Evolutionary conservation across 163 green algal species (phyloP), one percentile per base, ranked within the genome.

Genomic region (Scenedesmus sp.): DNA sequence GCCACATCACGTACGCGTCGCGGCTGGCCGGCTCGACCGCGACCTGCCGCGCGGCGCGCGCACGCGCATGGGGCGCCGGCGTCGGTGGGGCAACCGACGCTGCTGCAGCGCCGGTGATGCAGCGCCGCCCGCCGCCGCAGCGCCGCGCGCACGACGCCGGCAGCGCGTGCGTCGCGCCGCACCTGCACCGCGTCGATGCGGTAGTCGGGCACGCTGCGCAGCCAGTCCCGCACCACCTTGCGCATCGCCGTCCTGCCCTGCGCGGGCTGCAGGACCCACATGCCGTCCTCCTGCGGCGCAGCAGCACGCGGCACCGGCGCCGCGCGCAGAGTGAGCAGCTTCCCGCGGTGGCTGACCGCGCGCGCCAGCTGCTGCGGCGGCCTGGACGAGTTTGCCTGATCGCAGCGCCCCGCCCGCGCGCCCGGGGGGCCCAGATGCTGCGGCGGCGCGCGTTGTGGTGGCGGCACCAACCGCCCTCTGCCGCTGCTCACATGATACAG

Each of bases 131-230:
- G n/a, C n/a, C n/a, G n/a, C n/a, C n/a, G n/a, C n/a, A n/a, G n/a
- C n/a, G n/a, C n/a, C n/a, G n/a, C n/a, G n/a, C n/a, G n/a, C n/a
- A n/a, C n/a, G n/a, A n/a, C n/a, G n/a, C n/a, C n/a, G n/a, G n/a
- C n/a, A n/a, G n/a, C n/a, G n/a, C n/a, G n/a, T n/a, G n/a, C n/a
- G n/a, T n/a, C n/a, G n/a, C n/a, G n/a, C n/a, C n/a, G n/a, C n/a
- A n/a, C 22, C 3, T 70, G 17, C 10, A 79, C n/a, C 1, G 56
- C 4, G 18, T 71, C 42, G 17, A 80, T 44, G 44, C 53, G 44
- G 26, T 80, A 80, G 72, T 80, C 72, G 26, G 72, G 72, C 20
- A 80, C 47, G 28, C 26, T 45, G 9, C 72, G 58, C 72, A 80
- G 47, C 58, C 58, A 72, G 29, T 80, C 39, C 3, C 60, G 44